Conservation (phyloP, 2,329 filamentous ascomycete genomes). For the Fusarium sp. region DNA sequence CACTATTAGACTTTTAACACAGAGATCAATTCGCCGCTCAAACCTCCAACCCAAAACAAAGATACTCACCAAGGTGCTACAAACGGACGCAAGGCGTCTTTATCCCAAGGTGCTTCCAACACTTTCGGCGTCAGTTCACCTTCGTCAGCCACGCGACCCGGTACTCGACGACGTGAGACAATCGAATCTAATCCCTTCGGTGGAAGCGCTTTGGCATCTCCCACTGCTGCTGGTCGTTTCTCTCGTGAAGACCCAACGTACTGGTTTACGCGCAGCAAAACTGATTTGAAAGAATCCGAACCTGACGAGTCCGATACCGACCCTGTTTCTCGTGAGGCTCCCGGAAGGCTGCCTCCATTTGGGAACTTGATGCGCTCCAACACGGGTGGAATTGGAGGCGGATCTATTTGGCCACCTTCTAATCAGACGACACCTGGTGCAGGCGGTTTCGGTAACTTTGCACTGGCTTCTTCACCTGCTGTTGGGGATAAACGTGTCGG, state of each 20-base stretch:
- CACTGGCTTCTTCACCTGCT: conserved; percentile 68
- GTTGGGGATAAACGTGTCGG: conserved; percentile 81
- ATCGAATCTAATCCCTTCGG: conserved; percentile 74
- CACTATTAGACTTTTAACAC: conserved; percentile 76
- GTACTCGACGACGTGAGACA: conserved; percentile 86
- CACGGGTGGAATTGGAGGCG: conserved; percentile 62
- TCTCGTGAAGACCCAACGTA: conserved; percentile 72
- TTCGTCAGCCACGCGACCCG: conserved; percentile 76
- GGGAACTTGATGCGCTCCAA: conserved; percentile 67
- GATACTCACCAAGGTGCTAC: conserved; percentile 69
- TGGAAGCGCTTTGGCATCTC: conserved; percentile 68
- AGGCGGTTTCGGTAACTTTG: conserved; percentile 91
- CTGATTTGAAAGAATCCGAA: conserved; percentile 68
- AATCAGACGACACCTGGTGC: conserved; percentile 74
- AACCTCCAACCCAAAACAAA: conserved; percentile 83
- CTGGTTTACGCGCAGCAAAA: conserved; percentile 68
- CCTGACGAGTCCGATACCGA: conserved; percentile 64
- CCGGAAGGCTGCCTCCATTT: conserved; percentile 56
- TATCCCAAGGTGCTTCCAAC: conserved; percentile 77
- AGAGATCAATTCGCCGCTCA: conserved; percentile 94
- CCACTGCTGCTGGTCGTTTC: conserved; percentile 70
- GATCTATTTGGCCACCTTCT: conserved; percentile 59
- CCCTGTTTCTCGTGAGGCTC: conserved; percentile 48
- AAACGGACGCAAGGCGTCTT: conserved; percentile 83
- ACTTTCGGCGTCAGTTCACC: conserved; percentile 81